Evolutionary conservation across 345 rosid genomes (phyloP).

Genomic region (Brassica cretica): DNA sequence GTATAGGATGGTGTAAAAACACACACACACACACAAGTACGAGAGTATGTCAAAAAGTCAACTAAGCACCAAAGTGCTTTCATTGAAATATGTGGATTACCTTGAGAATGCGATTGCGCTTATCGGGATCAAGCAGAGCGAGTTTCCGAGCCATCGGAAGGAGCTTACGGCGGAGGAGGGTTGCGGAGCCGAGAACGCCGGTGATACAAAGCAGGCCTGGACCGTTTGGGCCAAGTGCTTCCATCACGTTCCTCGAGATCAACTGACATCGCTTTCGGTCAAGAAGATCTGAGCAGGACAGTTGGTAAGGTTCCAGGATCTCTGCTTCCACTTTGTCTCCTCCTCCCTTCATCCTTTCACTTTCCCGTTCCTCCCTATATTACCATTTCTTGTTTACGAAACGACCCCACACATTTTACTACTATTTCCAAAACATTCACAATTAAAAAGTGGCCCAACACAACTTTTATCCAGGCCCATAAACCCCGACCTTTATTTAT

Average conservation of each 20-base stretch:
- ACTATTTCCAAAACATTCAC: neutral
- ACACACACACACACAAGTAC: too few relatives aligned
- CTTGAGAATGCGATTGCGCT: conserved; percentile 64
- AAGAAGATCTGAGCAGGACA: conserved; percentile 57
- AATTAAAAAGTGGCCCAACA: conserved; percentile 6
- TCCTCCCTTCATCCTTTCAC: neutral
- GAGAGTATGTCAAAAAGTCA: neutral
- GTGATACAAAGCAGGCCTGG: conserved; percentile 72
- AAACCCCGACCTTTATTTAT: neutral
- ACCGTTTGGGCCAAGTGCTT: conserved; percentile 70
- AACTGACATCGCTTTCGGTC: conserved; percentile 40
- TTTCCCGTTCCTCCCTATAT: neutral
- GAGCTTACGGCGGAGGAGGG: conserved; percentile 60
- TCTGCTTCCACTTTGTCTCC: conserved; percentile 46
- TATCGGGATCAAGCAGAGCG: conserved; percentile 60
- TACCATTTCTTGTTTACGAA: neutral
- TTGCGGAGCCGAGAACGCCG: conserved; percentile 54
- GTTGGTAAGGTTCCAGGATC: conserved; percentile 52
- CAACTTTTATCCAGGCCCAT: neutral
- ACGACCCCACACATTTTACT: neutral
- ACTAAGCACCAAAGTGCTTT: neutral
- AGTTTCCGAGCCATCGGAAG: conserved; percentile 68
- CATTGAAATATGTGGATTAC: conserved; percentile 28
- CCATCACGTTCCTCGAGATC: conserved; percentile 51
- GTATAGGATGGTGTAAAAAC: too few relatives aligned